Conservation (phyloP, 2,329 filamentous ascomycete genomes). For the Epichloe sylvatica region DNA sequence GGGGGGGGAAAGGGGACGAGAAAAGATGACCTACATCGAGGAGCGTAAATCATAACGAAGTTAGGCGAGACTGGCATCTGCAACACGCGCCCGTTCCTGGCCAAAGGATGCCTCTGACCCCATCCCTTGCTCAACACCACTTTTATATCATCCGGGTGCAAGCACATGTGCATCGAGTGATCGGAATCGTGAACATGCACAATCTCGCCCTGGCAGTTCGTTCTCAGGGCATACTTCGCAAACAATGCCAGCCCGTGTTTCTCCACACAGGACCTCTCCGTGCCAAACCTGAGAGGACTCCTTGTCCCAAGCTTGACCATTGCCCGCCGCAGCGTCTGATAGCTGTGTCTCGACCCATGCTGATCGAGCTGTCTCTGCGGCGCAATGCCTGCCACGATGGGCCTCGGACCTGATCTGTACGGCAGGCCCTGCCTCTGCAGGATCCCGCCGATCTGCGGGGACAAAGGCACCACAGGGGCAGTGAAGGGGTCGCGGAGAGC, state of each 20-base stretch:
- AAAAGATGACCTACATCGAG: constrained; percentile 33
- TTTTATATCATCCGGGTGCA: constrained; percentile 66
- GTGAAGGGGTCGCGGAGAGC: constrained; percentile 55
- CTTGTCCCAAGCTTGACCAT: constrained; percentile 36
- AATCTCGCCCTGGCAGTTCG: constrained; percentile 66
- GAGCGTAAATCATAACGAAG: constrained; percentile 75
- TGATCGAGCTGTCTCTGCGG: constrained; percentile 70
- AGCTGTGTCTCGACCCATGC: constrained; percentile 38
- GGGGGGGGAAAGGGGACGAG: too few species aligned
- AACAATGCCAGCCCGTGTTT: constrained; percentile 72
- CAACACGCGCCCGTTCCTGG: constrained; percentile 48
- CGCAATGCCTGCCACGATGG: constrained; percentile 59
- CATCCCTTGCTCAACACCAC: constrained; percentile 61
- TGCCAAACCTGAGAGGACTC: constrained; percentile 37
- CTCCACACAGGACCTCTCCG: constrained; percentile 63
- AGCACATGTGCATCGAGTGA: constrained; percentile 62
- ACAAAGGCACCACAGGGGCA: constrained; percentile 38
- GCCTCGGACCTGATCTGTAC: constrained; percentile 48
- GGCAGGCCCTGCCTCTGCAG: constrained; percentile 41
- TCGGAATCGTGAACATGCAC: constrained; percentile 69
- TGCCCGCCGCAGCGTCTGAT: constrained; percentile 37
- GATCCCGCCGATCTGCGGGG: constrained; percentile 41
- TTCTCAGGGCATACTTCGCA: constrained; percentile 48
- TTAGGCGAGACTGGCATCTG: constrained; percentile 55
- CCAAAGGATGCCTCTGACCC: constrained; percentile 59